Conservation (phyloP, 129 eudicot species). For the Lonicera japonica region DNA sequence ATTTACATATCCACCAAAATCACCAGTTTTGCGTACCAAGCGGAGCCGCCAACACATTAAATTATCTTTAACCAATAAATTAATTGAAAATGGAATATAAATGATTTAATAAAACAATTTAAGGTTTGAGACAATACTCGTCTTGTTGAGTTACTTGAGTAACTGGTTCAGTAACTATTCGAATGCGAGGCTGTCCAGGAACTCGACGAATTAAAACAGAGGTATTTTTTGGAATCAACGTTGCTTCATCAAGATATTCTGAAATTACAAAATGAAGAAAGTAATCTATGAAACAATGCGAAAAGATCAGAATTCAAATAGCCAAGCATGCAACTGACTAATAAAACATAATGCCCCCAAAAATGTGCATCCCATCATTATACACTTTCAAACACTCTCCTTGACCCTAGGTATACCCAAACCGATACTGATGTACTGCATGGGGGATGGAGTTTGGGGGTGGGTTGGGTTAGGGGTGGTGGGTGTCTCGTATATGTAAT, state of each 20-base stretch:
- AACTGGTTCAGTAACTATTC: slow-evolving; percentile 74
- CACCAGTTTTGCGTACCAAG: no score
- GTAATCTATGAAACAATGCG: slow-evolving; percentile 28
- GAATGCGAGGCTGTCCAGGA: slow-evolving; percentile 95
- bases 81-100: no score
- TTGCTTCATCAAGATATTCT: slow-evolving; percentile 88
- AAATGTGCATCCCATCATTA: slow-evolving; percentile 5
- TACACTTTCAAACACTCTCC: no score
- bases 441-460: no score
- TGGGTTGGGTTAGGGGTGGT: no score
- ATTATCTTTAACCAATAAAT: slow-evolving; percentile 7
- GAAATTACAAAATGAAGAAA: slow-evolving; percentile 59
- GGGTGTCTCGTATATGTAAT: no score
- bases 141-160: slow-evolving; percentile 46
- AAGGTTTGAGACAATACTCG: slow-evolving; percentile 71
- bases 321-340: slow-evolving; percentile 10
- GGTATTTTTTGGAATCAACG: slow-evolving; percentile 89
- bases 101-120: no score
- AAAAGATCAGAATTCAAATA: slow-evolving; percentile 16
- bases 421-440: no score
- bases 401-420: no score
- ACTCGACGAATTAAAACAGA: slow-evolving; percentile 92
- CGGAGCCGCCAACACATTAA: neutral
- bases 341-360: slow-evolving; percentile 11
- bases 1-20: slow-evolving; percentile 13